Percentiles rank a stretch among this genome's conserved stretches.
Conservation (phyloP, 2,329 filamentous ascomycete species). For the Apiospora pterosperma region DNA sequence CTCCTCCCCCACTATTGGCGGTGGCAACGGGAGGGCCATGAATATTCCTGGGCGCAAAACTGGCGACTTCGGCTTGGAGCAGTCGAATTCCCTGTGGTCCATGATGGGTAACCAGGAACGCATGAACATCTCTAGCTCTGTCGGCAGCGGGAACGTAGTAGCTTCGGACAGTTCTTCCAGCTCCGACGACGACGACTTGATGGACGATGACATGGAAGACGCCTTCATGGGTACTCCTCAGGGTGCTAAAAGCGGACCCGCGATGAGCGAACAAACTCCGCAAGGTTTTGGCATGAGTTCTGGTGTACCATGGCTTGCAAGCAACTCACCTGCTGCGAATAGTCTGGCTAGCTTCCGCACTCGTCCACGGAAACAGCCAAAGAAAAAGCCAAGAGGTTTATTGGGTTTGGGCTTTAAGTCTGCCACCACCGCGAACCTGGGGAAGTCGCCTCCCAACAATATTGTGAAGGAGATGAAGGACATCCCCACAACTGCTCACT, state of each 20-base stretch:
- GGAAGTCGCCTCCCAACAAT: slow-evolving; percentile 69
- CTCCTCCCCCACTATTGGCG: slow-evolving; percentile 81
- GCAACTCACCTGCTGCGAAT: slow-evolving; percentile 67
- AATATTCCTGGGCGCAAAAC: slow-evolving; percentile 53
- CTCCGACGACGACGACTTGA: slow-evolving; percentile 65
- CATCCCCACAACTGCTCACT: slow-evolving; percentile 35
- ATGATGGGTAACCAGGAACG: slow-evolving; percentile 68
- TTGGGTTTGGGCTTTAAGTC: slow-evolving; percentile 50
- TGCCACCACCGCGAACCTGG: slow-evolving; percentile 40
- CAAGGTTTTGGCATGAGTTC: slow-evolving; percentile 12
- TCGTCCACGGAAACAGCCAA: slow-evolving; percentile 65
- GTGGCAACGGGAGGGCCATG: slow-evolving; percentile 54
- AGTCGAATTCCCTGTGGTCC: slow-evolving; percentile 70
- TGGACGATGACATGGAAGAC: slow-evolving; percentile 77
- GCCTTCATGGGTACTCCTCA: slow-evolving; percentile 82
- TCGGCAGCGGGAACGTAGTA: slow-evolving; percentile 70
- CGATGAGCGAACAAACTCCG: slow-evolving; percentile 45
- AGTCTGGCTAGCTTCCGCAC: slow-evolving; percentile 82
- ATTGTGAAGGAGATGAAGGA: slow-evolving; percentile 34
- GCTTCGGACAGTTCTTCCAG: slow-evolving; percentile 55
- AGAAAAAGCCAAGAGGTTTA: slow-evolving; percentile 46
- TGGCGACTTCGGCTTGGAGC: slow-evolving; percentile 50
- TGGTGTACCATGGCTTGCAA: slow-evolving; percentile 59
- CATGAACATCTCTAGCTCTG: slow-evolving; percentile 72
- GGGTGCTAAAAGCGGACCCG: slow-evolving; percentile 55